A percentile compares a stretch with the other conserved stretches of the same genome.
Evolutionary conservation across 495 filamentous ascomycete genomes (phyloP).

Genomic region (Penicillium canariense): DNA sequence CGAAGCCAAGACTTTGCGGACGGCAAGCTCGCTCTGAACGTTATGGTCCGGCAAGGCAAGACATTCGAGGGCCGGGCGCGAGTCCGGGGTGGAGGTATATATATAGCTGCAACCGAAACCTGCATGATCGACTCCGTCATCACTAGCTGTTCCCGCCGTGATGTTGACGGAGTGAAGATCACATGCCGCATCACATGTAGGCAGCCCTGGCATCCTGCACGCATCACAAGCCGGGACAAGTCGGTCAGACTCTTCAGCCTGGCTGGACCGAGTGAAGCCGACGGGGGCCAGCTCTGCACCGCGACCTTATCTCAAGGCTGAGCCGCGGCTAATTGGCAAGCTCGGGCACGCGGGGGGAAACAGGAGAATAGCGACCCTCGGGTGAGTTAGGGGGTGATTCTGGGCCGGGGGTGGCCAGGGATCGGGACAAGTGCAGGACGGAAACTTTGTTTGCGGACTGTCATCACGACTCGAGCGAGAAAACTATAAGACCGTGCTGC

Average conservation of each 20-base stretch:
- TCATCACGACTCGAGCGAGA: conserved; percentile 1
- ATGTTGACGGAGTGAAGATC: no score
- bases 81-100: no score
- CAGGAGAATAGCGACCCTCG: conserved; percentile 9
- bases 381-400: conserved; percentile 15
- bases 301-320: conserved; percentile 1
- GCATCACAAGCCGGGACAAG: conserved; percentile 12
- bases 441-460: conserved; percentile 6
- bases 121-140: no score
- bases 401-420: neutral
- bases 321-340: conserved; percentile 18
- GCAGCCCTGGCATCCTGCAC: neutral
- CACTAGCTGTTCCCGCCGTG: no score
- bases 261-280: conserved; percentile 1
- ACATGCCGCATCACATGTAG: conserved; percentile 12
- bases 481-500: neutral
- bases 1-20: no score
- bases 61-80: no score
- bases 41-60: no score
- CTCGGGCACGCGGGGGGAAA: conserved; percentile 7
- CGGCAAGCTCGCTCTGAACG: no score
- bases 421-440: neutral
- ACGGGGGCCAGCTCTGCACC: no score
- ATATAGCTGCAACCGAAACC: no score
- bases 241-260: conserved; percentile 2